These are phyloP conservation scores for Tritrichomonas musculus DNA, from an alignment of 208 protist genomes.

Conservation along the genomic window DNA sequence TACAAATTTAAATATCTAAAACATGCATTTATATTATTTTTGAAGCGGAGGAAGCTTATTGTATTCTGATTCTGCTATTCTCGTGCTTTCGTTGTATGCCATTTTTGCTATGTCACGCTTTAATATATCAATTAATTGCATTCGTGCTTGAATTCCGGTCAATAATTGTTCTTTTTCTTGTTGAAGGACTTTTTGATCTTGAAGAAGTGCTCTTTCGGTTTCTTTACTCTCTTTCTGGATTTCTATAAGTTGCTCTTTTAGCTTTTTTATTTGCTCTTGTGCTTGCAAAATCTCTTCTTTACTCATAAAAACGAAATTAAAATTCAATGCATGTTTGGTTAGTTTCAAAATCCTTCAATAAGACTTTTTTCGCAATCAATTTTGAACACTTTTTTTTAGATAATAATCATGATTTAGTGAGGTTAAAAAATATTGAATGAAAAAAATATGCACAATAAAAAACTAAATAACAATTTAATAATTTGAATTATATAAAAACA, in stretches of 20 bases:
- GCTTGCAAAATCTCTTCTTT: too few relatives aligned
- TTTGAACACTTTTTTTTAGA: too few relatives aligned
- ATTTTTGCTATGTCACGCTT: not conserved
- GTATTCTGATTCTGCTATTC: not conserved
- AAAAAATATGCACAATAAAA: too few relatives aligned
- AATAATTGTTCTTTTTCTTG: not conserved
- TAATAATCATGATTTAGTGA: too few relatives aligned
- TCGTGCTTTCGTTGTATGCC: not conserved
- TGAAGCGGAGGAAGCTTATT: not conserved
- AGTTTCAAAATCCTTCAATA: too few relatives aligned
- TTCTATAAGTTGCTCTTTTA: not conserved
- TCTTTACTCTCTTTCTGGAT: not conserved
- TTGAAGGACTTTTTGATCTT: not conserved
- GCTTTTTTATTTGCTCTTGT: not conserved
- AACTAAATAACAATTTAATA: too few relatives aligned
- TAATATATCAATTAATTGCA: slow-evolving; percentile 27
- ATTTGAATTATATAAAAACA: too few relatives aligned
- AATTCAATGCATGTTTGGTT: too few relatives aligned
- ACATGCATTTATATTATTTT: not conserved
- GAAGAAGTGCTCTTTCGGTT: not conserved
- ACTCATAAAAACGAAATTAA: too few relatives aligned
- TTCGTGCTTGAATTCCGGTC: slow-evolving; percentile 2
- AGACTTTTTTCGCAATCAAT: too few relatives aligned
- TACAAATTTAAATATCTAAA: too few relatives aligned
- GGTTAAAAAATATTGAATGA: too few relatives aligned